Evolutionary conservation across 805 yeast species (phyloP).

Genomic region (Kregervanrija delftensis): DNA sequence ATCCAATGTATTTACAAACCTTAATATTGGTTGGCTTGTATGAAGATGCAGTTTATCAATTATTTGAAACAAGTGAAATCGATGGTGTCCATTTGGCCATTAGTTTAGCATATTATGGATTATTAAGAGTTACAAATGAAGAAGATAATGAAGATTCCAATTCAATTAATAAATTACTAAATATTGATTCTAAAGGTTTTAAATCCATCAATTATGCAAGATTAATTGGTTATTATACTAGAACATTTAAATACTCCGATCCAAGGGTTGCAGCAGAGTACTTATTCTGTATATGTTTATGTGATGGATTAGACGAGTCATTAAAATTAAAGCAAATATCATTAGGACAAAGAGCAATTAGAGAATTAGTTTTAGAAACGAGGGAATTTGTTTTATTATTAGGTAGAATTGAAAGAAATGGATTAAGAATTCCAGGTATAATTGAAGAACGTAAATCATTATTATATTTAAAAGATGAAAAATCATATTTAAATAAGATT

Average conservation of each 20-base stretch:
- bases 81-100: conserved; percentile 90
- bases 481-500: conserved; percentile 58
- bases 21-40: conserved; percentile 71
- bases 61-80: conserved; percentile 58
- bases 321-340: conserved; percentile 37
- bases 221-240: conserved; percentile 71
- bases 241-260: conserved; percentile 76
- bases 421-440: conserved; percentile 73
- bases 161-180: conserved; percentile 20
- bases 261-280: conserved; percentile 93
- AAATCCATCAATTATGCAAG: conserved; percentile 44
- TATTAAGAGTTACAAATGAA: conserved; percentile 40
- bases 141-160: conserved; percentile 4
- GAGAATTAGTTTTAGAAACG: conserved; percentile 80
- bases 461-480: conserved; percentile 50
- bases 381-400: conserved; percentile 74
- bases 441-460: conserved; percentile 71
- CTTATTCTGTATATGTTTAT: conserved; percentile 59
- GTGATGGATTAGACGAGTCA: conserved; percentile 26
- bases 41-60: conserved; percentile 68
- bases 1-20: conserved; percentile 68
- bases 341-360: conserved; percentile 68
- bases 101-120: conserved; percentile 66
- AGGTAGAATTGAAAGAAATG: conserved; percentile 78
- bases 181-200: conserved; percentile 25